Evolutionary conservation across 768 basidiomycete genomes (phyloP).

Genomic region (Amanita phalloides): DNA sequence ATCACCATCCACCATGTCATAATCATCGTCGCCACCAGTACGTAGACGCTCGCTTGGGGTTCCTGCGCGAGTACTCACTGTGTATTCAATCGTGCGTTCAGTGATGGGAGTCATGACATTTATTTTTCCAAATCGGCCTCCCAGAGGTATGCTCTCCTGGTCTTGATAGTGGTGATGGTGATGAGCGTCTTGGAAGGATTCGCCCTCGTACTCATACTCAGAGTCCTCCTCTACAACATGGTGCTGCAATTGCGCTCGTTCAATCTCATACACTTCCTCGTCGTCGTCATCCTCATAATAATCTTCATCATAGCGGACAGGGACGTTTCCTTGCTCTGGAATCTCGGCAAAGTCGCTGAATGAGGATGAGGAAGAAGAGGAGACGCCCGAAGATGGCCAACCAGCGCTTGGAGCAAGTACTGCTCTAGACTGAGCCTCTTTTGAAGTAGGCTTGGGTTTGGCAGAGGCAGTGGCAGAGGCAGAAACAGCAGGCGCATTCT

Average conservation of each 20-base stretch:
- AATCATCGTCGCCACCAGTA: constrained; percentile 14
- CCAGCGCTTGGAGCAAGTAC: not conserved
- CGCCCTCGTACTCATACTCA: constrained; percentile 25
- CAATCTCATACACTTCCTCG: constrained; percentile 10
- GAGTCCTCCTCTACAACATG: constrained; percentile 2
- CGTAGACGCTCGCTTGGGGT: constrained; percentile 29
- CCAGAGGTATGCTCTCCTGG: constrained; percentile 36
- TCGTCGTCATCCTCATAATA: constrained; percentile 18
- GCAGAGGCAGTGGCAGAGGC: constrained; percentile 14
- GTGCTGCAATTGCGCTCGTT: not conserved
- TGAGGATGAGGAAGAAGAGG: constrained; percentile 5
- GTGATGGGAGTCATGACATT: constrained; percentile 97
- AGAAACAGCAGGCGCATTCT: constrained; percentile 13
- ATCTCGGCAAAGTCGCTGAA: constrained; percentile 6
- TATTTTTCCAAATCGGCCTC: constrained; percentile 72
- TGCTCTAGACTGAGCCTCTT: constrained; percentile 3
- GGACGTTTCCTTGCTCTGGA: constrained; percentile 4
- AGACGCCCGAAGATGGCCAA: constrained; percentile 3
- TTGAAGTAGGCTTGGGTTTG: not conserved
- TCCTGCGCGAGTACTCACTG: constrained; percentile 44
- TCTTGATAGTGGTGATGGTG: constrained; percentile 6
- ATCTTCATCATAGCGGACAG: constrained; percentile 21
- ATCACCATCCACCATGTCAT: constrained; percentile 14
- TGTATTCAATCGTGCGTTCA: constrained; percentile 83
- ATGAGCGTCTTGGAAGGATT: constrained; percentile 23